Base-by-base conservation (phyloP, 2,329 filamentous ascomycete genomes). In the Fusarium armeniacum region DNA sequence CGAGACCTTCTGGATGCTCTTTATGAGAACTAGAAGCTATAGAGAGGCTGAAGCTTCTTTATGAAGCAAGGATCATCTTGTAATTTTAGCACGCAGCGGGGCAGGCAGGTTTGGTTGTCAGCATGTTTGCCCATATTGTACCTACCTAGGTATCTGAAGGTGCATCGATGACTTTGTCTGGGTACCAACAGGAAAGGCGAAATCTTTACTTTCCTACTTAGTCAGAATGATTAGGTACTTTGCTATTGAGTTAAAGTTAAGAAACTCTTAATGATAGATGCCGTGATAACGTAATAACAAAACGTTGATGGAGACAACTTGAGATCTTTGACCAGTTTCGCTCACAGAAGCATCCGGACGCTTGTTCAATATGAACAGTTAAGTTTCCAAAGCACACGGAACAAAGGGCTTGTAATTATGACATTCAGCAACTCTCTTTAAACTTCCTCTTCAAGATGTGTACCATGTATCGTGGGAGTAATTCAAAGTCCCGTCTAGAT, bases 31-130 rank as follows among this genome's bases (percentile, higher is more conserved):
- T 10, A 20, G 11, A 50, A 16, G 16, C n/a, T 2, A 36, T 4
- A 3, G 11, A 26, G 7, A 16, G 16, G 15, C n/a, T 36, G 18
- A 38, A 47, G 20, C 24, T 20, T 45, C 16, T 45, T 16, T 15
- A 20, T 24, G 11, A 65, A 46, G 28, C 44, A 64, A 46, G 45
- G 24, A 51, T 52, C 43, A 22, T 65, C 41, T 47, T 32, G 36
- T 44, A 38, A 49, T 63, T 13, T 33, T 26, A 33, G 30, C 47
- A 20, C 18, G 32, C 12, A 56, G 33, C 36, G 30, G 47, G 46
- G 41, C 41, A 30, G 24, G 64, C 15, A 52, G 22, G 26, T 22
- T 28, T 26, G 28, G 18, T 24, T 46, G 28, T 24, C 32, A 53
- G 33, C 24, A 20, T 18, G 24, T 41, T 41, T 41, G 32, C 38